Percentiles rank a stretch among this genome's conserved stretches.
Conservation (phyloP, 768 basidiomycete species). For the Russula virescens region DNA sequence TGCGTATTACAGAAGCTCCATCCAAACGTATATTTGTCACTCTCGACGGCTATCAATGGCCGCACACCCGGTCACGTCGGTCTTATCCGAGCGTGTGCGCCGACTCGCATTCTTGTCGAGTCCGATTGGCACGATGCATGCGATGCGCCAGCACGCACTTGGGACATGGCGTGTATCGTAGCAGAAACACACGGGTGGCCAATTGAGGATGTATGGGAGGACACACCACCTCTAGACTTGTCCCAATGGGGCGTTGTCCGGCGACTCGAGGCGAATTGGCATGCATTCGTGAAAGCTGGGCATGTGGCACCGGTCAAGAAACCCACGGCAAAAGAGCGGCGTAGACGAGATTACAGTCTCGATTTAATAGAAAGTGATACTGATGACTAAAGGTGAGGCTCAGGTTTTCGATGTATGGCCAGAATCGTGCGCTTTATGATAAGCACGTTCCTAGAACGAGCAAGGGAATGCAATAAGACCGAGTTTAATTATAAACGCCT, state of each 20-base stretch:
- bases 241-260: conserved; percentile 59
- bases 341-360: conserved; percentile 20
- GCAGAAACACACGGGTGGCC: conserved; percentile 75
- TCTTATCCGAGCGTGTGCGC: conserved; percentile 59
- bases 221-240: conserved; percentile 32
- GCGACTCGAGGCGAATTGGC: conserved; percentile 68
- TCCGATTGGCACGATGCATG: conserved; percentile 76
- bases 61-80: conserved; percentile 57
- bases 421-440: background rate
- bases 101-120: conserved; percentile 74
- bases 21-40: conserved; percentile 76
- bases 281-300: conserved; percentile 46
- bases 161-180: conserved; percentile 70
- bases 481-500: background rate
- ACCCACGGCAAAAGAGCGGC: conserved; percentile 13
- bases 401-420: background rate
- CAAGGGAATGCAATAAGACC: background rate
- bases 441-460: background rate
- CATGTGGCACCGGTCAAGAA: conserved; percentile 30
- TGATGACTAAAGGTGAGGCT: conserved; percentile 6
- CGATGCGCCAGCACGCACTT: conserved; percentile 52
- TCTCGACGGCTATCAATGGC: conserved; percentile 81
- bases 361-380: conserved; percentile 10
- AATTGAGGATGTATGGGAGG: conserved; percentile 44
- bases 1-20: conserved; percentile 49